Evolutionary conservation across 164 flowering plant genomes (phyloP), one percentile per base, ranked within the genome.

Genomic region (Nymphaea thermarum): DNA sequence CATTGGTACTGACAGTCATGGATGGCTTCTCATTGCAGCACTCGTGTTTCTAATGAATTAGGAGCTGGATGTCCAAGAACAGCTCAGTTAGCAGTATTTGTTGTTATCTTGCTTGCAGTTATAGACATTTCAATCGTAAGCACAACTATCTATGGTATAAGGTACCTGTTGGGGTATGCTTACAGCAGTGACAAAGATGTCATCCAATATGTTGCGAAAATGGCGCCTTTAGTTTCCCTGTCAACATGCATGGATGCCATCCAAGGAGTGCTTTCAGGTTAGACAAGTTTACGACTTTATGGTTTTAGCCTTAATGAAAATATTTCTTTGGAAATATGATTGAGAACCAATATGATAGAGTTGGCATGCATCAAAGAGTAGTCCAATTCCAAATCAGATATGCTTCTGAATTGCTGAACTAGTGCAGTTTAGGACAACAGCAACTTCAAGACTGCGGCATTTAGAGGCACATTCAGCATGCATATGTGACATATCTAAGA

Each of bases 181-280:
- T 93, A 74, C 72, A 93, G 96, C 82, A 82, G 83, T 44, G 96
- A 89, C 76, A 81, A 82, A 79, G 94, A 87, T 78, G 89, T 91
- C 5, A 78, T 85, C 6, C 80, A 82, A 62, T 89, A 87, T 69
- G 97, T 91, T 42, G 77, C 82, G 3, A 61, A 43, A 44, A 86
- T 93, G 88, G 84, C 83, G 65, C 97, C 97, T 70, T 77, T 93
- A 12, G 53, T 93, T 72, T 84, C 82, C 65, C 1, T 86, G 4
- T 82, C 86, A 42, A 76, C 82, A 25, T 73, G 86, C 36, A 25
- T 85, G 72, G 93, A 93, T 69, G 66, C 85, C 75, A 25, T 89
- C 11, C 96, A 89, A 77, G 94, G 86, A 6, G 80, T 78, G 42
- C 86, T 93, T 67, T 87, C 96, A 78, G 98, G 36, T 25, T 25